phyloP scores from a whole-genome alignment of 148 eudicot genomes.

The Diospyros lotus region DNA sequence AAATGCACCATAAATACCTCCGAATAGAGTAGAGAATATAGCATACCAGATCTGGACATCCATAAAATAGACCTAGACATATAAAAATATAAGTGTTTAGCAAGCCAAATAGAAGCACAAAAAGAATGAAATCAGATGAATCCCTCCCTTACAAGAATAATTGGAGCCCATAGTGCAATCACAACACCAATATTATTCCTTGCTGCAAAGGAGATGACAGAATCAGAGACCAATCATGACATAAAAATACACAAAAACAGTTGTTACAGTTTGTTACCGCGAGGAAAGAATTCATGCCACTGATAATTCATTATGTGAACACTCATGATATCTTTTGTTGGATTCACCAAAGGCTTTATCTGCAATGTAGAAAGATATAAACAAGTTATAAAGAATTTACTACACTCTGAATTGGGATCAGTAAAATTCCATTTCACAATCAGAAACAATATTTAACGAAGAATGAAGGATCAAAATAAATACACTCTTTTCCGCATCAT shows the following conservation, averaged over 20 bases:
- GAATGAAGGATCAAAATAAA: background rate
- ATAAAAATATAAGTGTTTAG: background rate
- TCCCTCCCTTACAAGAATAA: constrained; percentile 62
- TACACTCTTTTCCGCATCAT: background rate
- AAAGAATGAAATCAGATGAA: background rate
- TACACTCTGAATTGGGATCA: background rate
- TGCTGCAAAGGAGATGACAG: constrained; percentile 48
- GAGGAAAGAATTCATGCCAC: constrained; percentile 99
- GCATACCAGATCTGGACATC: constrained; percentile 99
- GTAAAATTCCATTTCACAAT: background rate
- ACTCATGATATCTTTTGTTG: constrained; percentile 77
- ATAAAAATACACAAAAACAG: background rate
- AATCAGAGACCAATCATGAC: constrained; percentile 8
- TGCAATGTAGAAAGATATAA: constrained; percentile 31
- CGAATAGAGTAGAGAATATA: constrained; percentile 95
- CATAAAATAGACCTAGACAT: constrained; percentile 89
- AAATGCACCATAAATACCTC: constrained; percentile 99
- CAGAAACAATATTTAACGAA: background rate
- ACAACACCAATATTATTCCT: constrained; percentile 90
- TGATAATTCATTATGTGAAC: constrained; percentile 50
- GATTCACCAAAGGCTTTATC: constrained; percentile 90
- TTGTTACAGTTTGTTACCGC: constrained; percentile 41
- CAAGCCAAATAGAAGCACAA: background rate
- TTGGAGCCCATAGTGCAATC: constrained; percentile 90
- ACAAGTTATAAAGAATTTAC: background rate